Conservation (phyloP, 2,329 filamentous ascomycete genomes). For the Beauveria brongniartii region DNA sequence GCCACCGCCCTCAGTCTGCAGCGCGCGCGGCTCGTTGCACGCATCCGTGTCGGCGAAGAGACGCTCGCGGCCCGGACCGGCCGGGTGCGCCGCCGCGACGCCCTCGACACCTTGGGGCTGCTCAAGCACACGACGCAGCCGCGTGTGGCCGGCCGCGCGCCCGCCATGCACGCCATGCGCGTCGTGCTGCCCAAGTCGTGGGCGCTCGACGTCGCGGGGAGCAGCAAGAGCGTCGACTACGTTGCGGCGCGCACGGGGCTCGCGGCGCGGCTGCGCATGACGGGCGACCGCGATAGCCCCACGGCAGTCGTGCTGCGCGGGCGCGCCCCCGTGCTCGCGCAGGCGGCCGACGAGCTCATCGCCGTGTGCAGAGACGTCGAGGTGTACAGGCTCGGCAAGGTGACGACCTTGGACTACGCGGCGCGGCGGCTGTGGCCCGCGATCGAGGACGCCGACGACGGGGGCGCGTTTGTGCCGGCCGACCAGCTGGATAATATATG, state of each 20-base stretch:
- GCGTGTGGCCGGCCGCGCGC: slow-evolving; percentile 16
- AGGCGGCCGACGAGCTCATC: slow-evolving; percentile 28
- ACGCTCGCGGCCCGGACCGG: background rate
- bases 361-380: slow-evolving; percentile 22
- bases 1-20: background rate
- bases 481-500: slow-evolving; percentile 23
- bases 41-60: slow-evolving; percentile 8
- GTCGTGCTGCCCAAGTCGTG: slow-evolving; percentile 28
- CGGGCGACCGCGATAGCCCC: slow-evolving; percentile 23
- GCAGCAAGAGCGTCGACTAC: slow-evolving; percentile 23
- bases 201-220: slow-evolving; percentile 25
- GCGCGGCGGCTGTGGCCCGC: slow-evolving; percentile 28
- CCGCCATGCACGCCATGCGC: slow-evolving; percentile 28
- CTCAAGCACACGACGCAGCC: slow-evolving; percentile 30
- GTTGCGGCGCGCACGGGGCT: slow-evolving; percentile 28
- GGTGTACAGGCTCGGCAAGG: slow-evolving; percentile 30
- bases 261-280: slow-evolving; percentile 24
- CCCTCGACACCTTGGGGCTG: slow-evolving; percentile 25
- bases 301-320: slow-evolving; percentile 27
- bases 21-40: background rate
- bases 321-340: slow-evolving; percentile 22
- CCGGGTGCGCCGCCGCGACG: background rate
- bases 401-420: slow-evolving; percentile 26
- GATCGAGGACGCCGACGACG: slow-evolving; percentile 18
- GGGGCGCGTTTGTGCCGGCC: slow-evolving; percentile 18